These are phyloP conservation scores for Cryptococcus floricola DNA, from an alignment of 1,284 basidiomycete species.

Conservation along the genomic window DNA sequence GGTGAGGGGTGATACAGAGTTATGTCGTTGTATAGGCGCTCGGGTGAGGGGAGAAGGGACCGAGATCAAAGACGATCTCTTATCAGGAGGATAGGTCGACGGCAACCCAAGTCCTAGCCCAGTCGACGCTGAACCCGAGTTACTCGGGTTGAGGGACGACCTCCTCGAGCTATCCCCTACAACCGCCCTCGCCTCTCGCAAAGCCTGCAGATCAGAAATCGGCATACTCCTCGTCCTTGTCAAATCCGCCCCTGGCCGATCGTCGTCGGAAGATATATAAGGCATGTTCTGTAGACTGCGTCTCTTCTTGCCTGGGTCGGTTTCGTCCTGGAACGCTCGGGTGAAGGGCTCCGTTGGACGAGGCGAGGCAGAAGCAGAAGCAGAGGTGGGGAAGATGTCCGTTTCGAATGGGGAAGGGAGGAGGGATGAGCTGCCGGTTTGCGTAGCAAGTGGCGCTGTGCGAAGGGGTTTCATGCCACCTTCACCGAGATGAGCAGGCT, in stretches of 20 bases:
- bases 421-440: constrained; percentile 3
- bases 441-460: constrained; percentile 8
- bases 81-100: constrained; percentile 1
- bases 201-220: constrained; percentile 25
- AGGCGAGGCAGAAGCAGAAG: not conserved
- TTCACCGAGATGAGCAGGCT: not conserved
- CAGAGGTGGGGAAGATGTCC: constrained; percentile 5
- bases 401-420: constrained; percentile 6
- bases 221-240: constrained; percentile 22
- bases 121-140: not conserved
- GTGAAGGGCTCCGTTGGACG: constrained; percentile 4
- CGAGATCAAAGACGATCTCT: constrained; percentile 6
- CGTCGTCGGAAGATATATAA: constrained; percentile 19
- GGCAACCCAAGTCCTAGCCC: constrained; percentile 4
- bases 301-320: constrained; percentile 22
- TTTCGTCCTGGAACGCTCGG: constrained; percentile 4
- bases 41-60: constrained; percentile 2
- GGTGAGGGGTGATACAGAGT: constrained; percentile 36
- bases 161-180: constrained; percentile 12
- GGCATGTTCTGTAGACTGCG: constrained; percentile 34
- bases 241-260: constrained; percentile 5
- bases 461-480: constrained; percentile 9
- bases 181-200: constrained; percentile 17
- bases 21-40: constrained; percentile 6
- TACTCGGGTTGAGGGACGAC: constrained; percentile 5